Conservation (phyloP, 305 asterid genomes). For the Fraxinus floribunda region DNA sequence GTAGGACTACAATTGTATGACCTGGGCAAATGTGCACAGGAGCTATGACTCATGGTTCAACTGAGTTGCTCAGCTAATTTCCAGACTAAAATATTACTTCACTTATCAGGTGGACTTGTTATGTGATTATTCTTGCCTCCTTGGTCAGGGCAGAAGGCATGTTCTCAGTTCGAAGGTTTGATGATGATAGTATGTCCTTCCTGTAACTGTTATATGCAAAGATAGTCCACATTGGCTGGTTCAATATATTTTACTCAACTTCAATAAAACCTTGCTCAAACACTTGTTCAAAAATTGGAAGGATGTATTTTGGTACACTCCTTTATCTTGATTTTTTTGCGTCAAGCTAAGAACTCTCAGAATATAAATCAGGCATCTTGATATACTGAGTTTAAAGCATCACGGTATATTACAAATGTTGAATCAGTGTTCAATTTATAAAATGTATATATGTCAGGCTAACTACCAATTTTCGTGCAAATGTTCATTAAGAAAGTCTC, state of each 20-base stretch:
- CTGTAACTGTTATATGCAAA: not conserved
- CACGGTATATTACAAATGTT: not conserved
- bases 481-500: slow-evolving; percentile 9
- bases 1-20: not conserved
- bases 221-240: not conserved
- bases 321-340: not conserved
- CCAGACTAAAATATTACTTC: not conserved
- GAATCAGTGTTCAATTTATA: not conserved
- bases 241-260: not conserved
- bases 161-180: not conserved
- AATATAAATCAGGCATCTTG: not conserved
- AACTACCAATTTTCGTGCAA: not conserved
- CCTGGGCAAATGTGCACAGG: not conserved
- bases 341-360: not conserved
- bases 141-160: not conserved
- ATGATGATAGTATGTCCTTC: not conserved
- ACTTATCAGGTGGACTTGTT: not conserved
- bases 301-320: not conserved
- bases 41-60: not conserved
- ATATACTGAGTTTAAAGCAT: not conserved
- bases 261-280: not conserved
- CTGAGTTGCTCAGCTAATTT: not conserved
- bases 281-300: not conserved
- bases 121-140: not conserved
- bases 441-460: not conserved